A percentile compares a stretch with the other conserved stretches of the same genome.
Evolutionary conservation across 345 rosid genomes (phyloP).

Genomic region (Brassica incana): DNA sequence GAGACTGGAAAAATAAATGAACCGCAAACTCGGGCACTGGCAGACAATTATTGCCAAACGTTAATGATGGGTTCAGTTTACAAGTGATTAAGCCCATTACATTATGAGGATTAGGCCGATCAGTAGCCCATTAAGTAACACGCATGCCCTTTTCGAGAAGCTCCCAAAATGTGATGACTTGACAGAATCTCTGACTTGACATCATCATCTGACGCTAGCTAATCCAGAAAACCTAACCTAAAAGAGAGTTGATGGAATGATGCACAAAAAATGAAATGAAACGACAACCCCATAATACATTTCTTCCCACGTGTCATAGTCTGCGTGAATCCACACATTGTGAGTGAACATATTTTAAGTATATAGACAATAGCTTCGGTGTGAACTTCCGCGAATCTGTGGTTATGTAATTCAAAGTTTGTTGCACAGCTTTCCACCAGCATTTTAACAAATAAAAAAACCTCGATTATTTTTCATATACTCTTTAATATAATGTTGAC

Average conservation of each 20-base stretch:
- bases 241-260: constrained; percentile 37
- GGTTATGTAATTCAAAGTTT: constrained; percentile 39
- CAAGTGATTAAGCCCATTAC: neutral
- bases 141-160: constrained; percentile 4
- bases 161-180: constrained; percentile 30
- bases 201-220: constrained; percentile 26
- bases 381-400: constrained; percentile 34
- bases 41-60: neutral
- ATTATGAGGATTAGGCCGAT: neutral
- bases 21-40: neutral
- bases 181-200: constrained; percentile 39
- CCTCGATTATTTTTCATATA: neutral
- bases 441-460: constrained; percentile 35
- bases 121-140: neutral
- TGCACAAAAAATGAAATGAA: constrained; percentile 17
- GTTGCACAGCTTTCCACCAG: constrained; percentile 41
- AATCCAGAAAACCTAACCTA: constrained; percentile 25
- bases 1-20: neutral
- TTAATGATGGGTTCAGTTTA: neutral
- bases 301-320: constrained; percentile 17
- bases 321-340: constrained; percentile 17
- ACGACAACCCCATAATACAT: constrained; percentile 25
- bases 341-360: neutral
- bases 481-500: constrained; percentile 1
- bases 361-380: constrained; percentile 27